phyloP scores from a whole-genome alignment of 139 green algal species.

The Chlamydomonas incerta region DNA sequence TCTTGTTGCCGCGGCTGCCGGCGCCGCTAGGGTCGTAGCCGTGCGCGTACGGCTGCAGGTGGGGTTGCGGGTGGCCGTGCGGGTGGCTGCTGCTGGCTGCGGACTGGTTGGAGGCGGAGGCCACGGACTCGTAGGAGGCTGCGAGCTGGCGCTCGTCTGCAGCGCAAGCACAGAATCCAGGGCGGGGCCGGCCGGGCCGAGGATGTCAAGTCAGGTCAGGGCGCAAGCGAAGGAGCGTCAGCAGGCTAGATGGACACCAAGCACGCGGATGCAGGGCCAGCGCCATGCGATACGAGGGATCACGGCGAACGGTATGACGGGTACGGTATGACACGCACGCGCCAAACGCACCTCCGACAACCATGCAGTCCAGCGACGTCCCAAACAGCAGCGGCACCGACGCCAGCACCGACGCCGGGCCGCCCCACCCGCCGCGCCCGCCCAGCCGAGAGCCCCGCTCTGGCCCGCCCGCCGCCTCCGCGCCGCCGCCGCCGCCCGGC shows the following conservation, averaged over 20 bases:
- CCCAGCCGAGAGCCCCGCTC: neutral
- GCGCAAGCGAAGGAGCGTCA: no score
- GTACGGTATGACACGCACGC: neutral
- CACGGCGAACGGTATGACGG: no score
- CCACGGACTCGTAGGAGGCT: neutral
- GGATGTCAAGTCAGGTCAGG: no score
- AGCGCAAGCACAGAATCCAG: no score
- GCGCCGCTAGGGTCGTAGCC: neutral
- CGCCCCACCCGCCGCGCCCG: conserved; percentile 5
- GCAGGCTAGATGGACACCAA: no score
- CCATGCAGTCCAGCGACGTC: conserved; percentile 15
- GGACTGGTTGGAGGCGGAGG: neutral
- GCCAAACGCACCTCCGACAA: neutral
- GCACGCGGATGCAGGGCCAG: no score
- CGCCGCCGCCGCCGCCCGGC: neutral
- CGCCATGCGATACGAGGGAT: no score
- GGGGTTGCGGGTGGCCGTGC: no score
- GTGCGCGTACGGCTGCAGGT: no score
- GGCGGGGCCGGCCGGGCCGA: no score
- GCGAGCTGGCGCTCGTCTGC: conserved; percentile 4
- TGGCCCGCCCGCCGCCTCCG: neutral
- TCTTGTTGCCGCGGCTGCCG: conserved; percentile 4
- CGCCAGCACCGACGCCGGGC: neutral
- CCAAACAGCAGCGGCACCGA: conserved; percentile 2
- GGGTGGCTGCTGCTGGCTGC: neutral